Base-by-base conservation (phyloP, 345 rosid species). In the Dipteronia dyeriana region DNA sequence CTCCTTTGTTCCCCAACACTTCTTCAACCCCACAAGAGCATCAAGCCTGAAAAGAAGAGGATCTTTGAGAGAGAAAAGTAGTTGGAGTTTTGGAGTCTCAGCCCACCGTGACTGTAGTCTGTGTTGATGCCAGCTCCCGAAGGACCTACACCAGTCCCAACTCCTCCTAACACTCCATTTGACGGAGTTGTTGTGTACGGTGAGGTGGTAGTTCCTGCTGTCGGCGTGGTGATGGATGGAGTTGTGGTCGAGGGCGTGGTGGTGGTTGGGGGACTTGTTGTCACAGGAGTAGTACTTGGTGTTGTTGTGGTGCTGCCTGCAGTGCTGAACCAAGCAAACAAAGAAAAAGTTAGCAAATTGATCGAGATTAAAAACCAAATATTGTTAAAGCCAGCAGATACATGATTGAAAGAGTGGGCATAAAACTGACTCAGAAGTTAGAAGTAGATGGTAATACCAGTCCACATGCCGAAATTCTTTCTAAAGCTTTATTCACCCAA, bases 131-230 rank as follows among this genome's bases (percentile, higher is more conserved):
- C 82, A 6, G 79, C 61, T 23, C 87, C 86, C 0, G 88, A 59
- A 7, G 91, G 91, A 63, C 85, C 84, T 53, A 85, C 17, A 10
- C 90, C 88, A 0, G 81, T 69, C 66, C 87, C 86, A 3, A 64
- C 76, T 47, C 91, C 92, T 70, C 92, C 90, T n/a, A 86, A 39
- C 54, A 85, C 84, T 67, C 93, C 93, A 0, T 72, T 81, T 3
- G 92, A 85, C 3, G 90, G 87, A 5, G 91, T 85, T 9, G 84
- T 53, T 0, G 82, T 47, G 81, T 82, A 90, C 0, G 91, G 90
- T 2, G 81, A 81, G 61, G 85, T 66, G 63, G 78, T 82, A 29
- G 88, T 80, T 67, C 75, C 76, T 5, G 74, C 81, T 9, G 82
- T 54, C 8, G 86, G 79, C 3, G 80, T 73, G 25, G 67, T 66